Conservation (phyloP, 345 rosid genomes). For the Boechera stricta region DNA sequence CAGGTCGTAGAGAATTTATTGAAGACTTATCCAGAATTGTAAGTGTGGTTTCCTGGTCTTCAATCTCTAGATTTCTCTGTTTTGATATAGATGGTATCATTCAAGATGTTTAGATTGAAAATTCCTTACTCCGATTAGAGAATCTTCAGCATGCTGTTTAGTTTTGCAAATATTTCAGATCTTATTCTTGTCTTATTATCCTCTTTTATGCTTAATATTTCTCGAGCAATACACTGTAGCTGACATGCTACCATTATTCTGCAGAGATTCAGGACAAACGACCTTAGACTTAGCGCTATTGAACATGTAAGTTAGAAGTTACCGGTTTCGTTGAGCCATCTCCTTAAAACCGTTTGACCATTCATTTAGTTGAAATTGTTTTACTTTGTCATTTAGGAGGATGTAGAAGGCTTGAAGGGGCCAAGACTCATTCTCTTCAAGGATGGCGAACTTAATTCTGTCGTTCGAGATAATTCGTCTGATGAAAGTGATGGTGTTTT, state of each 20-base stretch:
- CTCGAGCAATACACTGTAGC: constrained; percentile 12
- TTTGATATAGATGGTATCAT: not conserved
- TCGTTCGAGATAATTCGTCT: constrained; percentile 46
- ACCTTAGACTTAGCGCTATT: constrained; percentile 58
- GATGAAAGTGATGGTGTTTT: constrained; percentile 40
- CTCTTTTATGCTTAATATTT: constrained; percentile 13
- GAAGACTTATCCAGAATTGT: constrained; percentile 71
- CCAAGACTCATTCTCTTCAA: constrained; percentile 69
- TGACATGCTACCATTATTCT: constrained; percentile 40
- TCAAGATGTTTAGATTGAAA: constrained; percentile 2
- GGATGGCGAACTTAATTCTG: constrained; percentile 56
- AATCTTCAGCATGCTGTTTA: constrained; percentile 12
- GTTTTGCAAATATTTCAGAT: constrained; percentile 27
- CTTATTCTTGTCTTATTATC: not conserved
- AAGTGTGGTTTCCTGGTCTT: constrained; percentile 42
- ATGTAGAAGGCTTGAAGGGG: constrained; percentile 63
- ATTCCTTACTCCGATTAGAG: not conserved
- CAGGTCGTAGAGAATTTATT: constrained; percentile 67
- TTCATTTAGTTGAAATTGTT: constrained; percentile 14
- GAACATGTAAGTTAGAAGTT: constrained; percentile 57
- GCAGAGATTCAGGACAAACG: constrained; percentile 66
- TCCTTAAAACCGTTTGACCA: not conserved
- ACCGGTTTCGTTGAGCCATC: not conserved
- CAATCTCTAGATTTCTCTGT: not conserved
- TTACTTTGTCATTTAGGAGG: constrained; percentile 60